Evolutionary conservation across 441 rosid genomes (phyloP), one percentile per base, ranked within the genome.

Genomic region (Gossypium trilobum): DNA sequence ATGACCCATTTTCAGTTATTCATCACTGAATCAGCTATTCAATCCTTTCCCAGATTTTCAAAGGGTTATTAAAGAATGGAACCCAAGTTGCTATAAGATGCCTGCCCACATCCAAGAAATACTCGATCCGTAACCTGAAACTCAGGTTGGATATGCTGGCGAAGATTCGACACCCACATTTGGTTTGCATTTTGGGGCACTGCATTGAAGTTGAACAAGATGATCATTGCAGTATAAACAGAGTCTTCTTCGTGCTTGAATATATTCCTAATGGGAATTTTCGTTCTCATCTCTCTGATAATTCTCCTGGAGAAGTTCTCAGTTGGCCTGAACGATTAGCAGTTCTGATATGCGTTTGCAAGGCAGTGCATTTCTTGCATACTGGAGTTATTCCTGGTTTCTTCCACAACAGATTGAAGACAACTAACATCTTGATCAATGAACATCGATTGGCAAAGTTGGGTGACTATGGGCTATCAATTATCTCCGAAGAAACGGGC

Each of bases 281-380:
- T 68, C 93, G 78, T 20, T 31, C 79, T 14, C 91, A 83, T 78
- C 84, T 94, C 29, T 85, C 99, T 80, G 99, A 94, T 90, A 79
- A 74, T 64, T 77, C 44, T 75, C 85, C 88, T 5, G 90, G 87
- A 77, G 91, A 86, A 81, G 86, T 82, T 80, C 87, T 92, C 1
- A 87, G 83, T 29, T 94, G 99, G 99, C 80, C 97, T 46, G 88
- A 89, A 67, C 82, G 99, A 73, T 73, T 94, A 81, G 87, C 87
- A 0, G 83, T 87, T 81, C 82, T 94, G 55, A 91, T 91, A 61
- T 88, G 91, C 58, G 85, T 87, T 77, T 96, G 97, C 79, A 94
- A 90, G 84, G 99, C 97, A n/a, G 95, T 94, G 52, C 97, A 90
- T 80, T 94, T 91, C 84, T 88, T 94, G 56, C 97, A 94, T 70